A percentile compares a stretch with the other conserved stretches of the same genome.
Conservation (phyloP, 2,329 filamentous ascomycete genomes). For the Paraphaeosphaeria minitans region DNA sequence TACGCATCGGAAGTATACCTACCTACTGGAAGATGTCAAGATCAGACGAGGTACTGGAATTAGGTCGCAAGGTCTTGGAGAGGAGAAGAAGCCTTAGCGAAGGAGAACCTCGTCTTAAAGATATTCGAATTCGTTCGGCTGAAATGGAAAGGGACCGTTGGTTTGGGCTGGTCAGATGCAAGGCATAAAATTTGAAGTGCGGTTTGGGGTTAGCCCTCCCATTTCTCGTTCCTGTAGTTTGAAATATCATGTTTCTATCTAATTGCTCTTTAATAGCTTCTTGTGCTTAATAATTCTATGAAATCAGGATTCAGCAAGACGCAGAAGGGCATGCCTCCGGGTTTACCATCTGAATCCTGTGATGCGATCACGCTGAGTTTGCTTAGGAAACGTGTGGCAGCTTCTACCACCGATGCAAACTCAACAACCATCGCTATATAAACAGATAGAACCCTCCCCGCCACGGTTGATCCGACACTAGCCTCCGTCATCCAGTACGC, state of each 20-base stretch:
- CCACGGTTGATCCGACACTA: too few species aligned
- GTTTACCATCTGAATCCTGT: too few species aligned
- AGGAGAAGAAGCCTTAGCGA: background rate
- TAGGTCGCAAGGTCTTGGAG: background rate
- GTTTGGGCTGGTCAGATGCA: background rate
- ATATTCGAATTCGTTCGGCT: background rate
- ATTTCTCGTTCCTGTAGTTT: too few species aligned
- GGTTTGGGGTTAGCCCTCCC: background rate
- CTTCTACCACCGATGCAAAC: background rate
- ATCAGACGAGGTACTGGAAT: background rate
- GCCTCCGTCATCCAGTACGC: background rate
- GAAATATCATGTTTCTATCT: background rate
- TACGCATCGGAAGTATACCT: slow-evolving; percentile 3
- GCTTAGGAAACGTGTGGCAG: background rate
- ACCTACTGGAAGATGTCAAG: background rate
- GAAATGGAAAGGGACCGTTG: background rate
- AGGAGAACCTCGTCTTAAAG: background rate
- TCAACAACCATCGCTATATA: background rate
- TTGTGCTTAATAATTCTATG: too few species aligned
- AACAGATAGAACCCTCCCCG: background rate
- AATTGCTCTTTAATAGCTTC: background rate
- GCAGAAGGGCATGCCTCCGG: too few species aligned
- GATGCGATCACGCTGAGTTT: background rate
- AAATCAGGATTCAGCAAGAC: too few species aligned
- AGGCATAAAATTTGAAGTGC: background rate